A percentile compares a stretch with the other conserved stretches of the same genome.
Conservation (phyloP, 2,329 filamentous ascomycete species). For the Penicillium sclerotiorum region DNA sequence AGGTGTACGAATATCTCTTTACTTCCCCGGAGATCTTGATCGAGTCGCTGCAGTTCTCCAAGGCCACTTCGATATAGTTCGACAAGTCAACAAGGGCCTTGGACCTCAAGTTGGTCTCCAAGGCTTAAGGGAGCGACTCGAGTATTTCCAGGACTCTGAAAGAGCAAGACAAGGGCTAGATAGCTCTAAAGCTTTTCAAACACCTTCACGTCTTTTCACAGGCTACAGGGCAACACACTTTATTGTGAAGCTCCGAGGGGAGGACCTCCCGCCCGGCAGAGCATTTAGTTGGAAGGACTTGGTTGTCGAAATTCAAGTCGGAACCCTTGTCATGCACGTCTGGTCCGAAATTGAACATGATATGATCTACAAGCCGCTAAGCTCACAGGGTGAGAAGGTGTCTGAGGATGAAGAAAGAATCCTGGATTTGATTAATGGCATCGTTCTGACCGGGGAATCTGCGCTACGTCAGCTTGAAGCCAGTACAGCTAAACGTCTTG, state of each 20-base stretch:
- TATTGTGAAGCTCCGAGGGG: background rate
- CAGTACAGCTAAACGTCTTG: background rate
- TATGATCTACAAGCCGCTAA: conserved; percentile 1
- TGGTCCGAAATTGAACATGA: conserved; percentile 5
- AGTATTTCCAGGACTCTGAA: background rate
- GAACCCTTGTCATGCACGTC: background rate
- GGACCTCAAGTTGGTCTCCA: background rate
- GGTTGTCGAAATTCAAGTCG: background rate
- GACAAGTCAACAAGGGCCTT: background rate
- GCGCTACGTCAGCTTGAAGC: conserved; percentile 1
- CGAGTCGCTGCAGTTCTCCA: background rate
- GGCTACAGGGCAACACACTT: conserved; percentile 1
- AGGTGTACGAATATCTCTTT: background rate
- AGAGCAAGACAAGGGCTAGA: no score
- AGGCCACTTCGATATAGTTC: background rate
- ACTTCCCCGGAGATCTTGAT: conserved; percentile 2
- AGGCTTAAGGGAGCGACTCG: background rate
- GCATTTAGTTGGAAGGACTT: background rate
- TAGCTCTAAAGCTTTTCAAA: background rate
- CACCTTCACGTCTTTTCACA: background rate
- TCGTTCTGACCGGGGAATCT: background rate
- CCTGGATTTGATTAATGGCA: background rate
- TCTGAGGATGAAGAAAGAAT: background rate
- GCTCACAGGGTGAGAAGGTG: background rate
- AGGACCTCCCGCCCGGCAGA: background rate